Evolutionary conservation across 768 basidiomycete genomes (phyloP), one percentile per base, ranked within the genome.

Genomic region (Suillus occidentalis): DNA sequence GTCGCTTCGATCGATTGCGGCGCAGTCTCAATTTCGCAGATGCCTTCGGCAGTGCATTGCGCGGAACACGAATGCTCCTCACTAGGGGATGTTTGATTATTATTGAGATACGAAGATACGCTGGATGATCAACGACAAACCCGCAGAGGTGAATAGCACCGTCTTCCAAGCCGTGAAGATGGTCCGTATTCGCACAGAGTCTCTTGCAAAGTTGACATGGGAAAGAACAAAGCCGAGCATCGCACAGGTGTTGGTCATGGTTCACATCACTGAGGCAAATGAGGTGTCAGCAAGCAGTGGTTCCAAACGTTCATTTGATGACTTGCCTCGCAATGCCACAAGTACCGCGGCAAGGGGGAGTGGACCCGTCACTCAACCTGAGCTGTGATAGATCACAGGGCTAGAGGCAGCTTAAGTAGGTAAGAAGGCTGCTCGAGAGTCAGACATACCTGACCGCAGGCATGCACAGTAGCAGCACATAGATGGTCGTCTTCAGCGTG

Each of bases 1-100:
- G 85, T 87, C 6, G 86, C 85, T 68, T 87, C 84, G 40, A 89
- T 81, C 0, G 86, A 84, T 61, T 84, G 82, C 0, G 88, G 88
- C 0, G 81, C 77, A 0, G 83, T 86, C 60, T 87, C 82, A 16
- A 89, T 87, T 55, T 87, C 79, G 63, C 87, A 89, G 22, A 83
- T 84, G 4, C 88, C 87, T 1, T 70, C 68, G 0, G 80, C 75
- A n/a, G 74, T 66, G 64, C 87, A 89, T 3, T 75, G 45, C 0
- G 77, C 71, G 16, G 69, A 58, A 65, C 87, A 88, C 20, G 77
- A 62, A 69, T 88, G 87, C 22, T 79, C 75, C 76, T 88, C 82
- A 2, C 87, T 88, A 55, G 49, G 28, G 12, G 6, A 9, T 1
- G 31, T 70, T 8, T 67, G 59, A 14, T 36, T 34, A 7, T 13